Evolutionary conservation across 192 early-diverging fungal species (phyloP).

Genomic region (Funneliformis mosseae): DNA sequence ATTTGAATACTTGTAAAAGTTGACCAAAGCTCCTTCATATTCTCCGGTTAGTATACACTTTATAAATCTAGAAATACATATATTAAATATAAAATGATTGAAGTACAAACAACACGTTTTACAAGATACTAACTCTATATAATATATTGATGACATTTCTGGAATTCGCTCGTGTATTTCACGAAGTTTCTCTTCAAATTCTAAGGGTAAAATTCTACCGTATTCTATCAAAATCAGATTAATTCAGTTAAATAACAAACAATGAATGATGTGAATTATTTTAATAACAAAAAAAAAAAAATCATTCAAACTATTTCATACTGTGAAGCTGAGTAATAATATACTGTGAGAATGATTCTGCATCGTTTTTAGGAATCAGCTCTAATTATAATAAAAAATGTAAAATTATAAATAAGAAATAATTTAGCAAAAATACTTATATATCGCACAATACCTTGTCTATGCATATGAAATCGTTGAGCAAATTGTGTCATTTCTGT

Average conservation of each 20-base stretch:
- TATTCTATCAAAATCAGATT: slow-evolving; percentile 14
- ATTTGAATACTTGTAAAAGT: slow-evolving; percentile 35
- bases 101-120: neutral
- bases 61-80: slow-evolving; percentile 20
- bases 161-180: slow-evolving; percentile 24
- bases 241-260: neutral
- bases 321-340: slow-evolving; percentile 26
- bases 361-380: slow-evolving; percentile 23
- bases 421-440: neutral
- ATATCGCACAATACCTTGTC: slow-evolving; percentile 11
- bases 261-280: neutral
- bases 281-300: neutral
- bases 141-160: slow-evolving; percentile 30
- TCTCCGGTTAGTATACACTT: slow-evolving; percentile 32
- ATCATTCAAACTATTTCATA: neutral
- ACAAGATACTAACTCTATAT: slow-evolving; percentile 25
- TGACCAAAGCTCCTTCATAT: slow-evolving; percentile 28
- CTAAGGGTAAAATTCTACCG: slow-evolving; percentile 23
- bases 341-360: slow-evolving; percentile 21
- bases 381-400: slow-evolving; percentile 11
- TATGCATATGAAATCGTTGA: slow-evolving; percentile 16
- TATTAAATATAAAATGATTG: neutral
- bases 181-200: slow-evolving; percentile 26
- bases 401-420: neutral
- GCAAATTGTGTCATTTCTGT: neutral